A percentile compares a stretch with the other conserved stretches of the same genome.
Conservation (phyloP, 768 basidiomycete species). For the Suillus americanus region DNA sequence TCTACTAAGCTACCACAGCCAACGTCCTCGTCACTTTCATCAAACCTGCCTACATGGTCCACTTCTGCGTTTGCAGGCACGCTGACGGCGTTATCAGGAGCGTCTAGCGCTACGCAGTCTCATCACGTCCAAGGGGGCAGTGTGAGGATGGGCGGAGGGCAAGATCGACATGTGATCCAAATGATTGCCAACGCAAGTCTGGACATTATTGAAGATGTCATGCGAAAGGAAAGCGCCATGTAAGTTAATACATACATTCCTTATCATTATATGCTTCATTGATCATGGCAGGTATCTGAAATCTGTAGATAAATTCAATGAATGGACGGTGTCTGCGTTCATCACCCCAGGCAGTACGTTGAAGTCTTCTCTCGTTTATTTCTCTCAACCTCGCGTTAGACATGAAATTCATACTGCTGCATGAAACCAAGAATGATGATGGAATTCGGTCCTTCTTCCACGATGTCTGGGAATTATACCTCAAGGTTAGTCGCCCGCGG, state of each 20-base stretch:
- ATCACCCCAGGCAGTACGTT: slow-evolving; percentile 85
- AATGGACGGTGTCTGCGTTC: slow-evolving; percentile 98
- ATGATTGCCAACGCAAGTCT: slow-evolving; percentile 98
- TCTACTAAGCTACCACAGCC: slow-evolving; percentile 70
- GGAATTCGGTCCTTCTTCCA: slow-evolving; percentile 91
- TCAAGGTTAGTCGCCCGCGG: slow-evolving; percentile 65
- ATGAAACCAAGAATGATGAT: slow-evolving; percentile 96
- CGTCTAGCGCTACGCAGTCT: slow-evolving; percentile 69
- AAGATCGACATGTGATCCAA: slow-evolving; percentile 93
- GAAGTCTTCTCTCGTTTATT: slow-evolving; percentile 7
- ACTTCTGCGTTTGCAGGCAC: slow-evolving; percentile 91
- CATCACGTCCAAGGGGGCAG: slow-evolving; percentile 61
- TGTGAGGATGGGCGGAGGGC: slow-evolving; percentile 73
- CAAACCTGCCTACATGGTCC: slow-evolving; percentile 87
- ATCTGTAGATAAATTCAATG: slow-evolving; percentile 95
- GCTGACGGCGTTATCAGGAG: slow-evolving; percentile 82
- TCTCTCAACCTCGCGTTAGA: slow-evolving; percentile 48
- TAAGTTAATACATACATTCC: slow-evolving; percentile 35
- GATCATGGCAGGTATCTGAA: slow-evolving; percentile 78
- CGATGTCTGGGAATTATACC: slow-evolving; percentile 96
- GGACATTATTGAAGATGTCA: slow-evolving; percentile 92
- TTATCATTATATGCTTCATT: slow-evolving; percentile 13
- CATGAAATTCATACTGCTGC: slow-evolving; percentile 92
- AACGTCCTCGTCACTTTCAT: slow-evolving; percentile 66
- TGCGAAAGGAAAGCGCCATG: slow-evolving; percentile 81